Evolutionary conservation across 163 green algal genomes (phyloP).

Genomic region (Chlorella variabilis): DNA sequence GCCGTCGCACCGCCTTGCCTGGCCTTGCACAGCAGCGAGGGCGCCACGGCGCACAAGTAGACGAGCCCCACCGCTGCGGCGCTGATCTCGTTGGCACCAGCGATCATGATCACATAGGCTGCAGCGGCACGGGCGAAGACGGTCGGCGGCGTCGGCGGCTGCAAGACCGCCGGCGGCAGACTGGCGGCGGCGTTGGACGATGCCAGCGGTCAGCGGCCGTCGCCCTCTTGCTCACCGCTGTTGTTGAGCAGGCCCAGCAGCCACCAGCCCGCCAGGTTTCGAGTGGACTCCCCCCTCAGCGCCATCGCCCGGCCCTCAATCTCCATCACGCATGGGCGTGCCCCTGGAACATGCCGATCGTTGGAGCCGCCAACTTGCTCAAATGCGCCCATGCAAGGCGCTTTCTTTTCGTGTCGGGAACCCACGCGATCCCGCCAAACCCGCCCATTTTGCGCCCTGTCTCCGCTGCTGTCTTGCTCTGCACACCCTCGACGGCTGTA

Average conservation of each 20-base stretch:
- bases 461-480: background rate
- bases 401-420: background rate
- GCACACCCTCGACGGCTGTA: background rate
- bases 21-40: conserved; percentile 65
- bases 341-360: background rate
- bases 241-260: conserved; percentile 75
- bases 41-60: conserved; percentile 68
- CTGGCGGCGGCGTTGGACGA: too few species aligned
- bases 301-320: background rate
- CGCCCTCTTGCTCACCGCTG: conserved; percentile 37
- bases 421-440: background rate
- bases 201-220: too few species aligned
- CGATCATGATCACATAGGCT: conserved; percentile 76
- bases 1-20: conserved; percentile 44
- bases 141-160: background rate
- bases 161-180: background rate
- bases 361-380: background rate
- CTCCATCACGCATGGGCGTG: background rate
- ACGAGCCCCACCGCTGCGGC: conserved; percentile 64
- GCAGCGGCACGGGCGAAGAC: background rate
- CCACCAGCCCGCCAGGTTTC: conserved; percentile 61
- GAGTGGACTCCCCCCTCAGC: background rate
- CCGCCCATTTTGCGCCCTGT: background rate
- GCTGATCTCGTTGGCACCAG: conserved; percentile 67
- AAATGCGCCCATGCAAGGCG: background rate